Evolutionary conservation across 2,329 filamentous ascomycete genomes (phyloP).

Genomic region (Ophiostoma himal-ulmi): DNA sequence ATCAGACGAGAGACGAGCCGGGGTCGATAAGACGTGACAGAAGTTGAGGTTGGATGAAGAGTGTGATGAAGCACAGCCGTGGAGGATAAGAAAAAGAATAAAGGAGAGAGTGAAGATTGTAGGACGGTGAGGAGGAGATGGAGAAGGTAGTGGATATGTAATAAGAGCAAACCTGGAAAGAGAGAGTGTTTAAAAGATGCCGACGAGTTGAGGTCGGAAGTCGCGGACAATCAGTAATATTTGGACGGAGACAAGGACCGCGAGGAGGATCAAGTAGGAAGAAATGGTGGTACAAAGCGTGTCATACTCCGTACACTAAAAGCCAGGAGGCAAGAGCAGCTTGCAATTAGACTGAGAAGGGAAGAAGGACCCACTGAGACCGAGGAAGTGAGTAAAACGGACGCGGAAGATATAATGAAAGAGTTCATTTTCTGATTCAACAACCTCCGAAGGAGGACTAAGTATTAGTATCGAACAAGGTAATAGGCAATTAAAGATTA

Average conservation of each 20-base stretch:
- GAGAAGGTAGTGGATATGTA: neutral
- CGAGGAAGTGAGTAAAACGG: constrained; percentile 1
- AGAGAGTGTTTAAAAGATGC: neutral
- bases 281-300: neutral
- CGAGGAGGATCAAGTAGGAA: neutral
- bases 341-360: constrained; percentile 1
- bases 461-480: neutral
- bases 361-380: constrained; percentile 6
- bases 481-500: neutral
- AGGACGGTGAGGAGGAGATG: neutral
- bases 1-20: neutral
- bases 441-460: too few relatives aligned
- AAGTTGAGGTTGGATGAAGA: neutral
- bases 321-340: constrained; percentile 4
- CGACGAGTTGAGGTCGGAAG: constrained; percentile 4
- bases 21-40: neutral
- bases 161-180: neutral
- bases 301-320: neutral
- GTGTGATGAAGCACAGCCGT: neutral
- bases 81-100: constrained; percentile 8
- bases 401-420: constrained; percentile 7
- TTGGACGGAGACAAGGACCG: neutral
- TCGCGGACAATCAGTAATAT: neutral
- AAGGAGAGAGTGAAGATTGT: neutral
- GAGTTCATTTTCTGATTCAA: too few relatives aligned